Evolutionary conservation across 176 grass and related monocot genomes (phyloP).

Genomic region (Bromus sterilis): DNA sequence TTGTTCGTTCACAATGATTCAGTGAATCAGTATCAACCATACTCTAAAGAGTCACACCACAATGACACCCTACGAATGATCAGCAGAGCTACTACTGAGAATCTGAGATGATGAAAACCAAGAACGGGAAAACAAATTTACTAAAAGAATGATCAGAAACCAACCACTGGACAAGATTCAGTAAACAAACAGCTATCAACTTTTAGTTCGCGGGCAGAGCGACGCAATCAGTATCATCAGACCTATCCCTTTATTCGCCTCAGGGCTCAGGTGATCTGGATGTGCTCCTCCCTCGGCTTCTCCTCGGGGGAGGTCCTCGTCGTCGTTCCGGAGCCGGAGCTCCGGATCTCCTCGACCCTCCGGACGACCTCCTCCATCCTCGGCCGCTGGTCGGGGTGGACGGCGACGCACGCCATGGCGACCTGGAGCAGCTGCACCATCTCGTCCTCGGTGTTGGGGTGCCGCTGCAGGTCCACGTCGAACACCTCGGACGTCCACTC

Average conservation of each 20-base stretch:
- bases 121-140: not conserved
- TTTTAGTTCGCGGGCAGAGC: not conserved
- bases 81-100: conserved; percentile 16
- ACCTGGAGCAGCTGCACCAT: conserved; percentile 94
- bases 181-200: not conserved
- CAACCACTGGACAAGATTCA: no score
- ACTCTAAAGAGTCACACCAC: not conserved
- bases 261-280: conserved; percentile 1
- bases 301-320: conserved; percentile 31
- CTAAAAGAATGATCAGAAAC: no score
- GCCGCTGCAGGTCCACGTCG: conserved; percentile 73
- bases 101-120: no score
- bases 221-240: not conserved
- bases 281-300: not conserved
- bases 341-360: conserved; percentile 63
- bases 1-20: conserved; percentile 5
- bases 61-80: not conserved
- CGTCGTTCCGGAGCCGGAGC: conserved; percentile 7
- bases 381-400: conserved; percentile 58
- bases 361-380: conserved; percentile 55
- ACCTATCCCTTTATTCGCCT: not conserved
- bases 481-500: conserved; percentile 99
- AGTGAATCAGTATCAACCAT: not conserved
- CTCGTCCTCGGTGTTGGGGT: conserved; percentile 70
- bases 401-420: conserved; percentile 75